A percentile compares a stretch with the other conserved stretches of the same genome.
Evolutionary conservation across 306 rosid genomes (phyloP).

Genomic region (Fragaria iinumae): DNA sequence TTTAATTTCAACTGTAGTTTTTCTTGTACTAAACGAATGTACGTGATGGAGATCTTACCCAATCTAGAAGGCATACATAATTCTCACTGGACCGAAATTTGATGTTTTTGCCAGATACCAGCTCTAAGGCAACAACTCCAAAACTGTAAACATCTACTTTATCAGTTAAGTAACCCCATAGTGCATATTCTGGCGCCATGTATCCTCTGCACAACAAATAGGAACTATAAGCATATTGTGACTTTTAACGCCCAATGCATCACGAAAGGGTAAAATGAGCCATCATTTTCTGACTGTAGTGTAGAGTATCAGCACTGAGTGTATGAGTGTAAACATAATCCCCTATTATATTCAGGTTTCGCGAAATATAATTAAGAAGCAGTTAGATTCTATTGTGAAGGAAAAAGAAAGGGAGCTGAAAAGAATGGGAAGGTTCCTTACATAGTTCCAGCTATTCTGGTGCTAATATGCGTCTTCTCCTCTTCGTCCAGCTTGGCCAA

Average conservation of each 20-base stretch:
- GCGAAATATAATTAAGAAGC: background rate
- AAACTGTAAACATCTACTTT: conserved; percentile 68
- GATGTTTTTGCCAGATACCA: conserved; percentile 43
- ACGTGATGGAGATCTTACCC: conserved; percentile 35
- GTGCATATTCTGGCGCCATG: conserved; percentile 75
- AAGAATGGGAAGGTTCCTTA: background rate
- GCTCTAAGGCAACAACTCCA: conserved; percentile 58
- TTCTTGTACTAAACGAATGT: too few species aligned
- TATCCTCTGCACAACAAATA: conserved; percentile 51
- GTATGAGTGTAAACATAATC: background rate
- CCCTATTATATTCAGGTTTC: background rate
- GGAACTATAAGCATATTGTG: background rate
- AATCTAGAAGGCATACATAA: conserved; percentile 57
- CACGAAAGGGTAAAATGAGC: background rate
- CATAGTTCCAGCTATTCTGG: conserved; percentile 15
- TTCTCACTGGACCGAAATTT: conserved; percentile 41
- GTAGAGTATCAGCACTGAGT: background rate
- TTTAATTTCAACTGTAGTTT: too few species aligned
- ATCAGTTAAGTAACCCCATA: conserved; percentile 52
- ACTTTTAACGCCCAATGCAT: background rate
- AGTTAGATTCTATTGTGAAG: background rate
- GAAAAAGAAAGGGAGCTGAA: background rate
- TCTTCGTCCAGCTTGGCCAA: conserved; percentile 67
- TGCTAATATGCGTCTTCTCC: conserved; percentile 46
- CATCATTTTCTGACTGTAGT: background rate